Evolutionary conservation across 2,329 filamentous ascomycete species (phyloP).

Genomic region (Zymoseptoria crescenta): DNA sequence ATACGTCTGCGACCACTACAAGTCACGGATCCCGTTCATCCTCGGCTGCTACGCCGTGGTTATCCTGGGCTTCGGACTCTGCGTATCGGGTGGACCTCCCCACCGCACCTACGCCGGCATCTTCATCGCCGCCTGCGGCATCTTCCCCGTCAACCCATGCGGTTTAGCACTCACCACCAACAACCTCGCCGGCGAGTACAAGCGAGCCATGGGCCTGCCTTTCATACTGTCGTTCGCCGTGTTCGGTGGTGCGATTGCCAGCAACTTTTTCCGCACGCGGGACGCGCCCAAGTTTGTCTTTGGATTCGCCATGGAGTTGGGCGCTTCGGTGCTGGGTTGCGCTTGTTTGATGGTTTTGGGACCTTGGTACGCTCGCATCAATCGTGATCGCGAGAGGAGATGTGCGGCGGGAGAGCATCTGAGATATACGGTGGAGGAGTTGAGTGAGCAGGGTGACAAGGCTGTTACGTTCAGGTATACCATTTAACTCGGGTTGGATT

Average conservation of each 20-base stretch:
- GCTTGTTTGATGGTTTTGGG: conserved; percentile 32
- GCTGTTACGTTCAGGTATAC: conserved; percentile 59
- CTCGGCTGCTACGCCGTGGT: conserved; percentile 6
- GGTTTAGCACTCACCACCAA: conserved; percentile 24
- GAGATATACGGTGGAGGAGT: conserved; percentile 43
- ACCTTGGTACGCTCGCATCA: conserved; percentile 50
- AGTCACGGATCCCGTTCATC: not conserved
- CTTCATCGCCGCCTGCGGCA: conserved; percentile 32
- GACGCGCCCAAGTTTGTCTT: conserved; percentile 45
- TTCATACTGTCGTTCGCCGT: conserved; percentile 42
- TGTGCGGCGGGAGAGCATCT: conserved; percentile 31
- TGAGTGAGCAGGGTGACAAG: conserved; percentile 53
- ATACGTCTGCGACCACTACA: not conserved
- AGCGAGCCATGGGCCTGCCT: conserved; percentile 42
- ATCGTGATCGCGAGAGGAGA: conserved; percentile 45
- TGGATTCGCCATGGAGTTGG: conserved; percentile 32
- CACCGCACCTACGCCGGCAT: conserved; percentile 42
- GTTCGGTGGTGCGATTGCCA: conserved; percentile 52
- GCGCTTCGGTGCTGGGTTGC: conserved; percentile 43
- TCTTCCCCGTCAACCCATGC: not conserved
- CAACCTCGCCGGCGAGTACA: conserved; percentile 48
- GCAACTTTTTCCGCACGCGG: conserved; percentile 58
- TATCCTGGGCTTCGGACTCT: conserved; percentile 4
- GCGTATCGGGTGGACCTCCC: conserved; percentile 2
- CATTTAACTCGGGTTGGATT: conserved; percentile 26